Conservation (phyloP, 2,329 filamentous ascomycete species). For the Penicillium sp. region DNA sequence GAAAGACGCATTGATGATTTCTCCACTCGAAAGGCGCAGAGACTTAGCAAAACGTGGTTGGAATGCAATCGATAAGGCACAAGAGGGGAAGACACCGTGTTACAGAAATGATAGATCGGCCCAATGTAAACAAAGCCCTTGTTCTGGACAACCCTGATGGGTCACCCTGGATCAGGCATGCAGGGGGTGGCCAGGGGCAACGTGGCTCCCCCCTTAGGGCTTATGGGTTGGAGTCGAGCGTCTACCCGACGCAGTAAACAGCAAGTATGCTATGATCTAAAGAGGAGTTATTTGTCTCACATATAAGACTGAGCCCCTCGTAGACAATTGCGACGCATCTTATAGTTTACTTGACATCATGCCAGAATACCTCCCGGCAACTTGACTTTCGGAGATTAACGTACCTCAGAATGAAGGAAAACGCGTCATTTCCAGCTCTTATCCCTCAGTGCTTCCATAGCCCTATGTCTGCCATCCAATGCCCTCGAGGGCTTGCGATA, state of each 20-base stretch:
- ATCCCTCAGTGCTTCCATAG: neutral
- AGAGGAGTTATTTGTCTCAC: no score
- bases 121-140: constrained; percentile 4
- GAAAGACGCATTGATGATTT: no score
- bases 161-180: neutral
- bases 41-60: no score
- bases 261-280: neutral
- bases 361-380: constrained; percentile 14
- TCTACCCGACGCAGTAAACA: neutral
- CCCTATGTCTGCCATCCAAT: neutral
- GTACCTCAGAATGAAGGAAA: constrained; percentile 17
- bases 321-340: neutral
- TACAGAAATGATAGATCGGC: neutral
- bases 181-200: constrained; percentile 6
- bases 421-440: constrained; percentile 4
- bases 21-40: no score
- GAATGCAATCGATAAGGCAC: no score
- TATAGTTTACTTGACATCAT: constrained; percentile 9
- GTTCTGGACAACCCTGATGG: neutral
- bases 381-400: constrained; percentile 14
- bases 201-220: no score
- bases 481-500: neutral
- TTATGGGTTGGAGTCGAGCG: neutral
- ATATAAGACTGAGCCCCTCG: no score
- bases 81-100: no score